phyloP scores from a whole-genome alignment of 169 alveolate species.

The Plasmodium cynomolgi region DNA sequence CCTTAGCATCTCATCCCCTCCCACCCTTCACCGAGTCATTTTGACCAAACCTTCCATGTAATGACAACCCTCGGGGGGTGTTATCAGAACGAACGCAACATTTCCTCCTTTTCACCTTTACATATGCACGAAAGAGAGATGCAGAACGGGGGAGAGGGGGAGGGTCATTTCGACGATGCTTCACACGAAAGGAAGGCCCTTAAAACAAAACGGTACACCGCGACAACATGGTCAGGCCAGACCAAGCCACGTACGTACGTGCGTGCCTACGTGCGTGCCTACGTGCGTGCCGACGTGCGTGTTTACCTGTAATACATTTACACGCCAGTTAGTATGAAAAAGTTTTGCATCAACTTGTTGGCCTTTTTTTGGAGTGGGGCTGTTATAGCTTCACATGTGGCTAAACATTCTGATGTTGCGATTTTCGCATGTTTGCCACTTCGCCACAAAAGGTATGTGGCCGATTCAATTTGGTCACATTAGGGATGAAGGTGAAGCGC shows the following conservation, averaged over 20 bases:
- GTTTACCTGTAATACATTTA: neutral
- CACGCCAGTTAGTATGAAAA: neutral
- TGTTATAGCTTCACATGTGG: neutral
- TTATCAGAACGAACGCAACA: neutral
- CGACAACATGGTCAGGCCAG: neutral
- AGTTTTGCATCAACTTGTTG: neutral
- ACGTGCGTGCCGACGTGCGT: too few species aligned
- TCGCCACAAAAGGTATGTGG: neutral
- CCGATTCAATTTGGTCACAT: neutral
- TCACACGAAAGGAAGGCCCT: neutral
- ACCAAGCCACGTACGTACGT: neutral
- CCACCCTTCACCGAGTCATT: neutral
- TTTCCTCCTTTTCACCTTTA: neutral
- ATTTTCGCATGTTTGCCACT: neutral
- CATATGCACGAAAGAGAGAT: neutral
- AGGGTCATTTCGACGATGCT: neutral
- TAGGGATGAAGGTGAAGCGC: neutral
- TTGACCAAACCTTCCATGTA: neutral
- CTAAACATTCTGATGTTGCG: neutral
- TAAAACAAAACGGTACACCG: neutral
- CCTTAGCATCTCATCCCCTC: neutral
- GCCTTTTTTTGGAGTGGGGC: neutral
- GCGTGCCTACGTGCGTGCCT: too few species aligned
- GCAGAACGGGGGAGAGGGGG: neutral
- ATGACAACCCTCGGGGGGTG: neutral